A percentile compares a stretch with the other conserved stretches of the same genome.
Conservation (phyloP, 2,329 filamentous ascomycete species). For the Neonectria faginata region DNA sequence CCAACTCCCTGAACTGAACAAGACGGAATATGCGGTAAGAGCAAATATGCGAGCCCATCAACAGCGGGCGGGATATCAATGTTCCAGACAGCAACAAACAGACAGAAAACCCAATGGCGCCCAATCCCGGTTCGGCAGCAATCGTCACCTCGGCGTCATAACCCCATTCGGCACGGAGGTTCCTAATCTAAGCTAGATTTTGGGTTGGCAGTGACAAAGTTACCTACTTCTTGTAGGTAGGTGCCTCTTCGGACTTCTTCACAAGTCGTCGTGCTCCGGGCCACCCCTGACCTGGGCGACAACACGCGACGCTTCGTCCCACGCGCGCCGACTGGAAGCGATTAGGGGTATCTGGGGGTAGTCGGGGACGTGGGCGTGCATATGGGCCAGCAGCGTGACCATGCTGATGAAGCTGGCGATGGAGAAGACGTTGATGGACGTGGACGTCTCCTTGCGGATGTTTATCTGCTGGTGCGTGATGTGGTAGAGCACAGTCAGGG, state of each 20-base stretch:
- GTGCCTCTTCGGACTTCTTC: background rate
- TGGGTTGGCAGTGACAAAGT: background rate
- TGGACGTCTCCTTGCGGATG: slow-evolving; percentile 82
- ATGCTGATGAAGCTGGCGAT: slow-evolving; percentile 82
- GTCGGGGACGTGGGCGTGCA: slow-evolving; percentile 71
- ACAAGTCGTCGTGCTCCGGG: slow-evolving; percentile 47
- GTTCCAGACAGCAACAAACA: slow-evolving; percentile 13
- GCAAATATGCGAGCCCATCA: slow-evolving; percentile 9
- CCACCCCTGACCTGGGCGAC: slow-evolving; percentile 46
- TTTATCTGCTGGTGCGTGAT: slow-evolving; percentile 82
- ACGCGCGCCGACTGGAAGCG: slow-evolving; percentile 51
- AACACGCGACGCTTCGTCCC: slow-evolving; percentile 51
- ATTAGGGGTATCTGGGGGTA: slow-evolving; percentile 71
- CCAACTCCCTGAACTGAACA: slow-evolving; percentile 14
- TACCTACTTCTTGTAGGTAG: background rate
- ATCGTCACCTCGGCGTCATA: slow-evolving; percentile 7
- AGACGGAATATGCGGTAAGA: background rate
- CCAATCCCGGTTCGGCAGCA: background rate
- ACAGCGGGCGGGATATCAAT: slow-evolving; percentile 34
- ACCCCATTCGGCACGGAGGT: background rate
- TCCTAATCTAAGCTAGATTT: background rate
- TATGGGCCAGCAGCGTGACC: slow-evolving; percentile 74
- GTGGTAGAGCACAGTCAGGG: slow-evolving; percentile 80
- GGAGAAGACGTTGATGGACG: slow-evolving; percentile 81
- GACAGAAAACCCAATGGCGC: slow-evolving; percentile 3